Evolutionary conservation across 768 basidiomycete species (phyloP), one percentile per base, ranked within the genome.

Genomic region (Leccinum variicolor): DNA sequence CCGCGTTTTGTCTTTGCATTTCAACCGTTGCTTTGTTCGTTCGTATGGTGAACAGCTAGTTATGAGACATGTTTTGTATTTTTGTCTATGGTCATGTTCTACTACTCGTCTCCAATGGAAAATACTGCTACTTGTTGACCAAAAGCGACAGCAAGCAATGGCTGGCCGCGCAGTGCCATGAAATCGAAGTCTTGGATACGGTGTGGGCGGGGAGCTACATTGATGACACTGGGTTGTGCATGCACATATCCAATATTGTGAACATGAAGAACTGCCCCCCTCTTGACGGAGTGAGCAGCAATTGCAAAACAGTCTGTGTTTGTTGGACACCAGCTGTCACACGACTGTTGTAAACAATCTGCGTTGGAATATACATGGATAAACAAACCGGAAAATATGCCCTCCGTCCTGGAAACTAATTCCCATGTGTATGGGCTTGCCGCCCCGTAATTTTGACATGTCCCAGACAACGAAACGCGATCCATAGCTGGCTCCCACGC

Each of bases 391-490:
- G 73, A 93, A 92, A 45, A 77, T 74, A 59, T 83, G 76, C 0
- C 84, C 83, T 6, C 88, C 88, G 58, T 89, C 86, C 29, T 82
- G 75, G 59, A 88, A 89, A 65, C 80, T 85, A 54, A 75, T 73
- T 2, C 87, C 87, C 4, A 79, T 79, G n/a, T 80, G 73, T 61
- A 75, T 73, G 1, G 91, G 91, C 61, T 88, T 85, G 7, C 92
- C 91, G 31, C 91, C 91, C 46, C 82, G 79, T 34, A 91, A 73
- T 63, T 81, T 82, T 13, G 83, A 79, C 53, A 89, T 77, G 66
- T 93, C 87, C 92, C 92, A 93, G 19, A 93, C 68, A 15, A 84
- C 80, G 67, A 89, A 91, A 52, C 77, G 79, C n/a, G 83, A 76
- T 9, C 88, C 87, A 66, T 85, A 91, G 21, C 83, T 82, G 29